phyloP scores from a whole-genome alignment of 495 filamentous ascomycete species.

The Penicillium goetzii region DNA sequence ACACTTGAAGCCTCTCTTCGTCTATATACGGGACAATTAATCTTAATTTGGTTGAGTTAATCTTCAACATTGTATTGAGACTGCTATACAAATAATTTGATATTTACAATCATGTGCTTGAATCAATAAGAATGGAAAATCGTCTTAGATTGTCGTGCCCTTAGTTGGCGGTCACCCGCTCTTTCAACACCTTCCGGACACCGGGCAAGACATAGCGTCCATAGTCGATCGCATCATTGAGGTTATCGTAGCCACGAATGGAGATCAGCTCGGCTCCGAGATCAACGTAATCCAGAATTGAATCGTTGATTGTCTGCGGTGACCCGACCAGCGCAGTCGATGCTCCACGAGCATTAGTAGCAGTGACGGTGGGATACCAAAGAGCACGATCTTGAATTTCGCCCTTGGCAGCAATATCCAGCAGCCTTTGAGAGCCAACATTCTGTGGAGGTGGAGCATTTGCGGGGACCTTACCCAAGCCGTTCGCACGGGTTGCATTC shows the following conservation, averaged over 20 bases:
- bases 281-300: constrained; percentile 57
- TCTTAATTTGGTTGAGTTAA: neutral
- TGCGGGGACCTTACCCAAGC: constrained; percentile 33
- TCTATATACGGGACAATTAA: neutral
- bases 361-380: constrained; percentile 60
- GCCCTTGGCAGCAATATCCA: constrained; percentile 55
- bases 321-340: constrained; percentile 59
- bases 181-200: constrained; percentile 47
- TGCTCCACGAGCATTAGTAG: constrained; percentile 57
- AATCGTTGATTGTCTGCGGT: constrained; percentile 50
- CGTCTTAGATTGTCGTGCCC: neutral
- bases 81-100: neutral
- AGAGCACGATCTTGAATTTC: constrained; percentile 59
- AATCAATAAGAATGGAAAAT: neutral
- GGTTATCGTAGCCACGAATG: constrained; percentile 58
- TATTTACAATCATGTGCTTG: neutral
- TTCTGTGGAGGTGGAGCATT: constrained; percentile 51
- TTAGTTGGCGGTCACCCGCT: constrained; percentile 13
- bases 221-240: constrained; percentile 58
- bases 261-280: constrained; percentile 56
- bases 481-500: constrained; percentile 35
- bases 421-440: constrained; percentile 55
- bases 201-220: constrained; percentile 52
- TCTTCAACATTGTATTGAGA: neutral
- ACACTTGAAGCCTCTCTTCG: neutral